phyloP scores from a whole-genome alignment of 768 basidiomycete genomes.

The Suillus subaureus region DNA sequence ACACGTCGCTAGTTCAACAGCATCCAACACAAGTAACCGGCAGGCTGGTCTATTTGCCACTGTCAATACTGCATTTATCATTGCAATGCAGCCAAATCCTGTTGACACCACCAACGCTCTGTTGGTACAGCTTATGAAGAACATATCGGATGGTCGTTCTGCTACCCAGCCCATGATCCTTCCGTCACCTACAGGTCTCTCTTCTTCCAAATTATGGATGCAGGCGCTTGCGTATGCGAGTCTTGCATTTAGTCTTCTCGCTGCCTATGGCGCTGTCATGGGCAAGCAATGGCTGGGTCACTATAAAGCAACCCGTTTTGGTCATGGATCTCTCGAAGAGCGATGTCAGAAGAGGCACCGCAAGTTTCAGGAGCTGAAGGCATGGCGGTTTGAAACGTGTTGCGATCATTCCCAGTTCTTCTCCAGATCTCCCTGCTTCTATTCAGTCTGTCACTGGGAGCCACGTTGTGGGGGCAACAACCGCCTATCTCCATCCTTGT shows the following conservation, averaged over 20 bases:
- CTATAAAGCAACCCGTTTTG: neutral
- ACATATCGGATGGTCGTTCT: neutral
- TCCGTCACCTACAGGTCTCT: too few species aligned
- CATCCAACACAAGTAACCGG: neutral
- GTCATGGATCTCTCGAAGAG: neutral
- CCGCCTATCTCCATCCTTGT: neutral
- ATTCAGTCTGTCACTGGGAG: conserved; percentile 3
- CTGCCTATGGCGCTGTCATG: too few species aligned
- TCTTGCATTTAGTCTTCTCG: too few species aligned
- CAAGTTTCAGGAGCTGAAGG: conserved; percentile 3
- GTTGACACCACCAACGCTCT: neutral
- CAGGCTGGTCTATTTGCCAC: conserved; percentile 10
- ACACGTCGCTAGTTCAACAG: neutral
- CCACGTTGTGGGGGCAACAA: neutral
- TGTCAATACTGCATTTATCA: conserved; percentile 5
- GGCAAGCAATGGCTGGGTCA: conserved; percentile 10
- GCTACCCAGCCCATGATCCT: neutral
- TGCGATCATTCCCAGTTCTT: conserved; percentile 8
- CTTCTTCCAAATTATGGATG: neutral
- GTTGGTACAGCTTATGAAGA: neutral
- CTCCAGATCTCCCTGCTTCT: conserved; percentile 9
- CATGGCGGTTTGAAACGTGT: conserved; percentile 7
- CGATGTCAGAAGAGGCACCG: conserved; percentile 5
- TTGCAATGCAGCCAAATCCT: conserved; percentile 7
- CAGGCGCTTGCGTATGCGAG: too few species aligned